phyloP scores from a whole-genome alignment of 2,329 filamentous ascomycete species.

The Botrytis tulipae region DNA sequence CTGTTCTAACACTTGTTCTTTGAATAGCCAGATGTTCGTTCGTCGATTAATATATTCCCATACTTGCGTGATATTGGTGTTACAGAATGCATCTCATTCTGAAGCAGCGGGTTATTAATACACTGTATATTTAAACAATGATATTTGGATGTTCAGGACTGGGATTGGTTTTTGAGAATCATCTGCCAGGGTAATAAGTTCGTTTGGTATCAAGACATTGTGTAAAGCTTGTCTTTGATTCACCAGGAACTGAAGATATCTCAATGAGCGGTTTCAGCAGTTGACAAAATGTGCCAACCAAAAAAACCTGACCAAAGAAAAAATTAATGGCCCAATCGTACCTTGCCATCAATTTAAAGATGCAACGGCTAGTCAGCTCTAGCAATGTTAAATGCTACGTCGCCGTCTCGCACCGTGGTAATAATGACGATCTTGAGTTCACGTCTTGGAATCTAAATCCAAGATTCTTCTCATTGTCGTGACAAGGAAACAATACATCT shows the following conservation, averaged over 20 bases:
- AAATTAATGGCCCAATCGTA: background rate
- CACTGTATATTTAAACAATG: background rate
- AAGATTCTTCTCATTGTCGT: background rate
- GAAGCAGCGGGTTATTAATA: background rate
- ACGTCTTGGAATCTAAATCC: background rate
- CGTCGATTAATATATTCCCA: background rate
- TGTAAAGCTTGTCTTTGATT: background rate
- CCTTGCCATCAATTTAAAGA: background rate
- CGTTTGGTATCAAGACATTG: background rate
- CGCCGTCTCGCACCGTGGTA: background rate
- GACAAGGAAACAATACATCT: background rate
- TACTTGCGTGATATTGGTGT: background rate
- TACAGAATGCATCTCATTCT: background rate
- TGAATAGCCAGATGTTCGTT: background rate
- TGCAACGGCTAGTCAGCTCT: background rate
- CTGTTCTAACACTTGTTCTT: background rate
- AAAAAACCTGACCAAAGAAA: too few species aligned
- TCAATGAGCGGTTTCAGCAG: background rate
- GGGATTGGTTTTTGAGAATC: background rate
- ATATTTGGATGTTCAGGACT: background rate
- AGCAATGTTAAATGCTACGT: background rate
- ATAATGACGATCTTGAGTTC: background rate
- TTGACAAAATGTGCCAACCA: too few species aligned
- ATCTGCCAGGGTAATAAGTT: background rate
- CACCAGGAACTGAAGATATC: background rate